These are phyloP conservation scores for Sphaerulina populicola DNA, from an alignment of 2,329 filamentous ascomycete genomes.

Conservation along the genomic window DNA sequence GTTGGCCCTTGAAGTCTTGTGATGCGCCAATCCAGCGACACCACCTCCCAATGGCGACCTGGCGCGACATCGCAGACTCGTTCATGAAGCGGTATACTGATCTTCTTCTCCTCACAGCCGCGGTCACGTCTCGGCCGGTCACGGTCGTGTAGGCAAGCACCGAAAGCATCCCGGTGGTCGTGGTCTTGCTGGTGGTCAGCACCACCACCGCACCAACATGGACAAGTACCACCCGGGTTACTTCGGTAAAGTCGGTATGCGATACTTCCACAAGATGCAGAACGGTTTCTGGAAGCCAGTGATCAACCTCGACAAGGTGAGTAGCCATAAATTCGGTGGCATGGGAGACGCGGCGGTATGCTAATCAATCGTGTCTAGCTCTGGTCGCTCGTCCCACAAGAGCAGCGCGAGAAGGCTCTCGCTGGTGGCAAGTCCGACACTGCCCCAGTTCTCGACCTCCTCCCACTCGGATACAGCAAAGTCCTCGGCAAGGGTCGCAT, in stretches of 20 bases:
- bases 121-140: constrained; percentile 96
- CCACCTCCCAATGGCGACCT: not conserved
- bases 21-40: not conserved
- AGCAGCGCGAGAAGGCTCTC: constrained; percentile 90
- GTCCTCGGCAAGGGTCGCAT: constrained; percentile 96
- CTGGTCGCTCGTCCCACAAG: constrained; percentile 86
- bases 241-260: constrained; percentile 59
- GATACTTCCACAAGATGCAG: constrained; percentile 85
- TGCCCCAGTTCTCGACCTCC: constrained; percentile 94
- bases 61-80: not conserved
- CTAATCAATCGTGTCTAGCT: constrained; percentile 50
- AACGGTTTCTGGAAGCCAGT: constrained; percentile 98
- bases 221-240: constrained; percentile 97
- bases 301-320: constrained; percentile 97
- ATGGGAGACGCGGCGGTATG: not conserved
- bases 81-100: not conserved
- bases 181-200: constrained; percentile 95
- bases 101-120: constrained; percentile 48
- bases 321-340: not conserved
- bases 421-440: constrained; percentile 80
- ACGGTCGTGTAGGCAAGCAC: constrained; percentile 99
- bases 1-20: constrained; percentile 33
- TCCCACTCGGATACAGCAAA: constrained; percentile 95
- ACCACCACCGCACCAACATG: constrained; percentile 92
- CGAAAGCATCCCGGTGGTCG: constrained; percentile 75